Base-by-base conservation (phyloP, 148 eudicot genomes). In the Pouteria glomerata region DNA sequence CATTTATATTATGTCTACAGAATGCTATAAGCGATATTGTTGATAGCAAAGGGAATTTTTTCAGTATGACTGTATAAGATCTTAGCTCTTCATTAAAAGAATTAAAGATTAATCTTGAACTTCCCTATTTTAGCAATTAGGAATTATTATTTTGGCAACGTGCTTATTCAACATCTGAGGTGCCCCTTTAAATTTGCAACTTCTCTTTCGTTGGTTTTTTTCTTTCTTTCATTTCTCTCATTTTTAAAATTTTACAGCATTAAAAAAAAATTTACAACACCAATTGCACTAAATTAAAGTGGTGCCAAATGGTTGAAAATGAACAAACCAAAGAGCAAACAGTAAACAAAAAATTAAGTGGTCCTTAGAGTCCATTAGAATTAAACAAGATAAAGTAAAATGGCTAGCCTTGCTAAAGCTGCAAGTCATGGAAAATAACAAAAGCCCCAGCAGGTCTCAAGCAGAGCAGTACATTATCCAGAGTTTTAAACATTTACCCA, bases 331-430 rank as follows among this genome's bases (percentile, higher is more conserved):
- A 74, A 41, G 66, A 57, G 8, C 56, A 69, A 76, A 65, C 74
- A 78, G 67, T 67, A 16, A 1, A 37, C 57, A 71, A 51, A 67
- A n/a, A 52, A 48, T 62, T 37, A 8, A 10, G 85, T 81, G 87
- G 87, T 76, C 81, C 82, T 75, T 58, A n/a, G 64, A 39, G 51
- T 13, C 15, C 10, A 52, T 34, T 68, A 12, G 3, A 26, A n/a
- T n/a, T n/a, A n/a, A n/a, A n/a, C n/a, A 19, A 69, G 45, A 53
- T 26, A 26, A 37, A 45, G 72, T 24, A 55, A 23, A 35, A 34
- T 24, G 30, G 63, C 23, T 50, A 26, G 23, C 63, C 35, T 55
- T 16, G 26, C 37, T 50, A 55, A 24, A 69, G 47, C 48, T 53
- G 33, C 61, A 69, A 53, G 33, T 5, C 47, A 23, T 34, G 33